phyloP scores from a whole-genome alignment of 164 flowering plant genomes.

The Vitis vinifera region ASM3070453v1 NC_081811.1:8408001-8408500 shows the following conservation, averaged over 20 bases:
- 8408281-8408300: slow-evolving; percentile 85
- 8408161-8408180: slow-evolving; percentile 22
- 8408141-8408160: slow-evolving; percentile 9
- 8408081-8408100: not conserved
- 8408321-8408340: slow-evolving; percentile 10
- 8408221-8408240: slow-evolving; percentile 93
- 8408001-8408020: slow-evolving; percentile 99
- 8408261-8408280: slow-evolving; percentile 92
- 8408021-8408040: slow-evolving; percentile 97
- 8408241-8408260: slow-evolving; percentile 84
- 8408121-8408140: not conserved
- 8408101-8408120: not conserved
- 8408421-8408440: slow-evolving; percentile 13
- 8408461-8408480: slow-evolving; percentile 93
- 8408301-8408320: slow-evolving; percentile 99
- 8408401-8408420: no score
- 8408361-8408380: not conserved
- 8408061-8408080: not conserved
- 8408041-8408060: slow-evolving; percentile 53
- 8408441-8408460: slow-evolving; percentile 99
- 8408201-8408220: slow-evolving; percentile 98
- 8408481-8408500: slow-evolving; percentile 98
- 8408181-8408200: slow-evolving; percentile 94
- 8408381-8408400: not conserved
- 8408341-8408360: not conserved